Conservation (phyloP, 1,284 basidiomycete species). For the Gastroboletus turbinatus region DNA sequence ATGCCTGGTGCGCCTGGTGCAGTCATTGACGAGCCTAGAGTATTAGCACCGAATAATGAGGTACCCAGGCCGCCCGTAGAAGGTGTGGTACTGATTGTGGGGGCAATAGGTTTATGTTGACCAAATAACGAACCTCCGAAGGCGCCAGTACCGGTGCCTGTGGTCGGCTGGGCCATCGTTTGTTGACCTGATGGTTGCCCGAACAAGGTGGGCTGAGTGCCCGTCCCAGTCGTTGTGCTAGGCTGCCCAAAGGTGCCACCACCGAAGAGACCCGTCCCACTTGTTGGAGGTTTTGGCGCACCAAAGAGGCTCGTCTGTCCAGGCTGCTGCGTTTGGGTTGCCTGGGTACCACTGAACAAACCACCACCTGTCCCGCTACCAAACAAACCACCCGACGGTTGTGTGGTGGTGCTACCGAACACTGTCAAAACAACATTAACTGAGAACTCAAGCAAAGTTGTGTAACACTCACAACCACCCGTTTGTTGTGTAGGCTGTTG, state of each 20-base stretch:
- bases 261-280: conserved; percentile 30
- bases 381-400: conserved; percentile 35
- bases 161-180: conserved; percentile 31
- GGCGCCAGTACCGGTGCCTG: conserved; percentile 27
- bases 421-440: conserved; percentile 21
- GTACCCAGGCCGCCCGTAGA: conserved; percentile 44
- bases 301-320: conserved; percentile 39
- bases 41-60: conserved; percentile 48
- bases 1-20: conserved; percentile 48
- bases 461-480: conserved; percentile 30
- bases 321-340: conserved; percentile 34
- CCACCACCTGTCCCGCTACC: conserved; percentile 31
- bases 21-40: conserved; percentile 42
- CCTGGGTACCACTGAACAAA: conserved; percentile 50
- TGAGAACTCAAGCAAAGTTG: not conserved
- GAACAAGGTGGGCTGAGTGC: conserved; percentile 39
- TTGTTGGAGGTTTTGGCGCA: conserved; percentile 33
- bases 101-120: conserved; percentile 38
- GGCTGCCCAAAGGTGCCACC: conserved; percentile 37
- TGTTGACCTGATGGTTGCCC: conserved; percentile 42
- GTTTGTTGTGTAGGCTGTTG: conserved; percentile 36
- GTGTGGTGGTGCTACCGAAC: conserved; percentile 26
- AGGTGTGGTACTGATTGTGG: conserved; percentile 33
- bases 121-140: conserved; percentile 47
- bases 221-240: conserved; percentile 29